Evolutionary conservation across 805 yeast species (phyloP), one percentile per base, ranked within the genome.

Genomic region (Kazachstania bromeliacearum): DNA sequence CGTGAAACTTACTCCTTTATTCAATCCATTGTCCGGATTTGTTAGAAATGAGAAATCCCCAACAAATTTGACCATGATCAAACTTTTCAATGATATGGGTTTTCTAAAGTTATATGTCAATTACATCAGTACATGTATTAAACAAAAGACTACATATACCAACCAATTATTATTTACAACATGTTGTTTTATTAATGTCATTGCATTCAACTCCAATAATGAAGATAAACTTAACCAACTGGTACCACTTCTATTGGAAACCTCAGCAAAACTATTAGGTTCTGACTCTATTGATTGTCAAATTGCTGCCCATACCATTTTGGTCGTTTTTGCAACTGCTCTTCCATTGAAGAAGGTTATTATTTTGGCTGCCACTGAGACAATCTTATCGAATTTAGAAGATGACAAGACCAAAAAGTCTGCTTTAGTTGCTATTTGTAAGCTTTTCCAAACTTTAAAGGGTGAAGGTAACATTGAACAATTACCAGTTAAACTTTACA

Each of bases 81-180:
- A 88, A 51, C 76, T 82, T 2, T 78, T 88, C 54, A 69, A 74
- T 37, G 94, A 87, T 53, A 53, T 67, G 33, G 82, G 75, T 37
- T 71, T 88, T 34, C 73, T 73, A 62, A 73, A 75, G 43, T 65
- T 85, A 21, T 80, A 85, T 50, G 66, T 80, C 21, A 69, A 70
- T 43, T 78, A 73, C 52, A 39, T 67, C 30, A 53, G 54, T 37
- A 62, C 53, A 34, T 51, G 60, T 19, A 60, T 85, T 28, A 55
- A 68, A 13, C 72, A 72, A 43, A 68, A 68, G 32, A 71, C 73
- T 31, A 70, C 77, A 8, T 84, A 75, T 59, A 75, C 81, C 40
- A 71, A 72, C 34, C 82, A 82, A 53, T 64, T 88, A 37, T 75
- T 89, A 10, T 88, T 92, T 55, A 83, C 80, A 62, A 73, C 88